A percentile compares a stretch with the other conserved stretches of the same genome.
Evolutionary conservation across 805 yeast species (phyloP).

Genomic region (Clavispora carvajalis): DNA sequence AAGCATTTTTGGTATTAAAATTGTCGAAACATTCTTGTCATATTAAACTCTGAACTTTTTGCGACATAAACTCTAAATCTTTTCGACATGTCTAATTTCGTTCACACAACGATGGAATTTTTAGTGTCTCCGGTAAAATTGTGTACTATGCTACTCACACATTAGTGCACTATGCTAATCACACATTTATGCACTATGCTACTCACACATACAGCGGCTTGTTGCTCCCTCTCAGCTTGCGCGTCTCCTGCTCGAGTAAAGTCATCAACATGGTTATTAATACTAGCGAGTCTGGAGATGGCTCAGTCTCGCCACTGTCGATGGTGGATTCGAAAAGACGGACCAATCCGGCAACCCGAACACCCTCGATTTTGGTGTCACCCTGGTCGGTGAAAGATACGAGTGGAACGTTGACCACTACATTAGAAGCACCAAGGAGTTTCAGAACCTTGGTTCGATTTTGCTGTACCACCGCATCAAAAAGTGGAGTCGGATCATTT

Average conservation of each 20-base stretch:
- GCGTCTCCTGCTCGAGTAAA: conserved; percentile 28
- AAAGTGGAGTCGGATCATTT: conserved; percentile 13
- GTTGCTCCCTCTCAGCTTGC: conserved; percentile 30
- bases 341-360: conserved; percentile 20
- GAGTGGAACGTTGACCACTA: conserved; percentile 22
- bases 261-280: conserved; percentile 22
- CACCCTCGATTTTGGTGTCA: conserved; percentile 17
- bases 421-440: conserved; percentile 13
- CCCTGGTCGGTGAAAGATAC: conserved; percentile 28
- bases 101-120: too few species aligned
- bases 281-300: conserved; percentile 17
- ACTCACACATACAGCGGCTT: conserved; percentile 15
- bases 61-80: too few species aligned
- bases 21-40: too few species aligned
- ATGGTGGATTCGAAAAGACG: conserved; percentile 10
- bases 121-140: too few species aligned
- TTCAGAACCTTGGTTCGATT: conserved; percentile 17
- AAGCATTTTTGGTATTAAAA: too few species aligned
- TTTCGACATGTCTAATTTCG: too few species aligned
- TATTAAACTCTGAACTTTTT: too few species aligned
- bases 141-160: too few species aligned
- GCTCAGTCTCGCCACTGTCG: conserved; percentile 4
- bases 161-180: too few species aligned
- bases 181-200: not conserved
- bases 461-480: conserved; percentile 17